Conservation (phyloP, 2,329 filamentous ascomycete species). For the Mollisia scopiformis region DNA sequence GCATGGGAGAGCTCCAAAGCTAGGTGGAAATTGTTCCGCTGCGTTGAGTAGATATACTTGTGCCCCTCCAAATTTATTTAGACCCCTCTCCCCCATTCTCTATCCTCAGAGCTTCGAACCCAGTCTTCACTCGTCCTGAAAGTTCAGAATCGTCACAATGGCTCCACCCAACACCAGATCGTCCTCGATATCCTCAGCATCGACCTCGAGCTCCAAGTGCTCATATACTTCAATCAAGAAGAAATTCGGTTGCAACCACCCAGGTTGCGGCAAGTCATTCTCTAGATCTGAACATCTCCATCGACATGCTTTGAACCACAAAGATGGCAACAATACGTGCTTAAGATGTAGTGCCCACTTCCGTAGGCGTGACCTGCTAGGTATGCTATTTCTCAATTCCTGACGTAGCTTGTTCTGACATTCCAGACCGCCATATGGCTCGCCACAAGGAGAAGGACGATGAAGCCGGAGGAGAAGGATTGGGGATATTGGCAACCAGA, state of each 20-base stretch:
- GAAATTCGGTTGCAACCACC: constrained; percentile 43
- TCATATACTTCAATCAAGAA: constrained; percentile 30
- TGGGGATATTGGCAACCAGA: constrained; percentile 49
- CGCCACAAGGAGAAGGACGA: constrained; percentile 51
- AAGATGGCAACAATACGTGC: constrained; percentile 52
- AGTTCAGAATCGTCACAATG: constrained; percentile 24
- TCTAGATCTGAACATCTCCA: constrained; percentile 54
- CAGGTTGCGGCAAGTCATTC: constrained; percentile 49
- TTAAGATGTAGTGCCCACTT: constrained; percentile 58
- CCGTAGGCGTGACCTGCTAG: constrained; percentile 55
- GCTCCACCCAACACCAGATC: constrained; percentile 30
- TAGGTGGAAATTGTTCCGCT: constrained; percentile 31
- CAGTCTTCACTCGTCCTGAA: not conserved
- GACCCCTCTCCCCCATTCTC: constrained; percentile 23
- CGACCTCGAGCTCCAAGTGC: constrained; percentile 27
- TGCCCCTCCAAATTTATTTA: constrained; percentile 24
- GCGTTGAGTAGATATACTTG: constrained; percentile 27
- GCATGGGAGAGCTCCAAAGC: constrained; percentile 25
- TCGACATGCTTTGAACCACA: constrained; percentile 54
- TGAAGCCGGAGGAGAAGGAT: constrained; percentile 50
- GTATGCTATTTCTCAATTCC: constrained; percentile 39
- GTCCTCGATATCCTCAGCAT: constrained; percentile 32
- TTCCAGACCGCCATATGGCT: constrained; percentile 53
- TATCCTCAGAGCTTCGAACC: constrained; percentile 1
- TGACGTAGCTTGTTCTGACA: constrained; percentile 10